Evolutionary conservation across 2,329 filamentous ascomycete genomes (phyloP).

Genomic region (Hymenotorrendiella dingleyae): DNA sequence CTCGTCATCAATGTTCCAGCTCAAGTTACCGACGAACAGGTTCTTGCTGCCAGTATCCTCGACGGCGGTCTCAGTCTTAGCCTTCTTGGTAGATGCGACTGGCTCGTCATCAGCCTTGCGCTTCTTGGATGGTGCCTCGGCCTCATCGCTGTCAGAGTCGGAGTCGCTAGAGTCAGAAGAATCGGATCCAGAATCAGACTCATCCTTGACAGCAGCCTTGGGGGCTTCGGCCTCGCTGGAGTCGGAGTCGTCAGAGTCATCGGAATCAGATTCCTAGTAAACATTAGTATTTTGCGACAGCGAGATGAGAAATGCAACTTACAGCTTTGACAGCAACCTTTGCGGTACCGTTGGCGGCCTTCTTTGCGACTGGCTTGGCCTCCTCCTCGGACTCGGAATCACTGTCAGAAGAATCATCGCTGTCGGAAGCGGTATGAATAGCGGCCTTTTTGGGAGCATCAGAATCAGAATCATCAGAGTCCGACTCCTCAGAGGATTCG

Average conservation of each 20-base stretch:
- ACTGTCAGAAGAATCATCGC: constrained; percentile 23
- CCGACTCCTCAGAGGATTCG: constrained; percentile 17
- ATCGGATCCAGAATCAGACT: constrained; percentile 12
- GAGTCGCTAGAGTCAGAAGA: constrained; percentile 21
- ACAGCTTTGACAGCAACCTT: constrained; percentile 28
- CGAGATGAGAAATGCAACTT: constrained; percentile 12
- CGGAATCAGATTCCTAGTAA: constrained; percentile 13
- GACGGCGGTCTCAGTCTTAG: constrained; percentile 42
- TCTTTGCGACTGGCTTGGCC: constrained; percentile 20
- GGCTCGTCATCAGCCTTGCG: constrained; percentile 54
- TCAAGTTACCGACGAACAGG: constrained; percentile 67
- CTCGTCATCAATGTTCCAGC: constrained; percentile 71
- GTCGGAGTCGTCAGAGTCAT: constrained; percentile 17
- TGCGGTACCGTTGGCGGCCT: constrained; percentile 27
- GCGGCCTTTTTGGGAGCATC: constrained; percentile 24
- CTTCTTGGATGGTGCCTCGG: constrained; percentile 39
- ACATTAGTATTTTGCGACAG: not conserved
- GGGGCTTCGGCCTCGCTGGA: constrained; percentile 9
- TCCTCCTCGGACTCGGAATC: constrained; percentile 25
- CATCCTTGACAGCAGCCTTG: constrained; percentile 2
- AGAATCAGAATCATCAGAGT: constrained; percentile 31
- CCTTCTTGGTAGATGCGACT: constrained; percentile 41
- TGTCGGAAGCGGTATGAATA: constrained; percentile 24
- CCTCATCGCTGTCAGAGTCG: constrained; percentile 24
- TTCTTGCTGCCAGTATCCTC: constrained; percentile 46